phyloP scores from a whole-genome alignment of 768 basidiomycete species.

The Amanita pseudoporphyria region DNA sequence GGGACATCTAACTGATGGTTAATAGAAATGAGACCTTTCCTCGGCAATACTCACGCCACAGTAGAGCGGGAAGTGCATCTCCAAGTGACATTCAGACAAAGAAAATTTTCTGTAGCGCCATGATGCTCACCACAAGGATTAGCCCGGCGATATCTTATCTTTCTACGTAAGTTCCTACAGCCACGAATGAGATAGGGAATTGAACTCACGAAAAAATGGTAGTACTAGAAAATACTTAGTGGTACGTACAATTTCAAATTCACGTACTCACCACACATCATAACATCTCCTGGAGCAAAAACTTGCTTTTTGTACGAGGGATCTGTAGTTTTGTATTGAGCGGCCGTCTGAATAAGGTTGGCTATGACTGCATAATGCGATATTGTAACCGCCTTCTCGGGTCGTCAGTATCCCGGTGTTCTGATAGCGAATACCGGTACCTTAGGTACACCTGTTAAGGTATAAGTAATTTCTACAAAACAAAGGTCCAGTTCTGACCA shows the following conservation, averaged over 20 bases:
- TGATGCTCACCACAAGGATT: constrained; percentile 38
- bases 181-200: constrained; percentile 36
- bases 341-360: constrained; percentile 51
- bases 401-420: background rate
- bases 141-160: constrained; percentile 52
- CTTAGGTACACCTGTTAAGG: constrained; percentile 25
- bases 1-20: no score
- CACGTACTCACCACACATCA: constrained; percentile 38
- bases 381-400: constrained; percentile 50
- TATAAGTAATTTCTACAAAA: background rate
- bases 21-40: constrained; percentile 26
- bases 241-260: background rate
- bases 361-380: constrained; percentile 56
- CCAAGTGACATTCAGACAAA: constrained; percentile 4
- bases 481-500: constrained; percentile 28
- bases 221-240: constrained; percentile 26
- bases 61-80: constrained; percentile 45
- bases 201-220: constrained; percentile 57
- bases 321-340: constrained; percentile 37
- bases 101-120: background rate
- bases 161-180: background rate
- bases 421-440: constrained; percentile 11
- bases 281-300: constrained; percentile 45
- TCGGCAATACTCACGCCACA: no score
- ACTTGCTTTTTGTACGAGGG: constrained; percentile 28